Percentiles rank a stretch among this genome's conserved stretches.
These are phyloP conservation scores for Yarrowia sp. DNA, from an alignment of 805 yeast species.

Conservation along the genomic window DNA sequence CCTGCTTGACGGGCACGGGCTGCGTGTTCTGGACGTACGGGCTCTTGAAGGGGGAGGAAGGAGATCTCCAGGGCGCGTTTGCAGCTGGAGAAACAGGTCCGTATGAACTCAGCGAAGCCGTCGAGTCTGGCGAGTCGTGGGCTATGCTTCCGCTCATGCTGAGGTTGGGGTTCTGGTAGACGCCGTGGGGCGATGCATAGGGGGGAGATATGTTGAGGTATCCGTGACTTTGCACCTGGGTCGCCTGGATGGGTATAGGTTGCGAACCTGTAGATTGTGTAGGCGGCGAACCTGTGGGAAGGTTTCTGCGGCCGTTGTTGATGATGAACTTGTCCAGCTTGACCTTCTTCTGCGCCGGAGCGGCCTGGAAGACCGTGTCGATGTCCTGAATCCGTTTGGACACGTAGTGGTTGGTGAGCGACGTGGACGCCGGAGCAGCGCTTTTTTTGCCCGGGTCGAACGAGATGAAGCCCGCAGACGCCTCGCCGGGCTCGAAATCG, in stretches of 20 bases:
- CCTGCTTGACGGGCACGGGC: background rate
- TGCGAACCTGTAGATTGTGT: background rate
- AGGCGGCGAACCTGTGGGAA: background rate
- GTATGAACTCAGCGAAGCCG: background rate
- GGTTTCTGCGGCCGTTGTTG: background rate
- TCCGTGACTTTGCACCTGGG: too few species aligned
- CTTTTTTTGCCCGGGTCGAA: too few species aligned
- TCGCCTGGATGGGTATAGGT: background rate
- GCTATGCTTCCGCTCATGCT: background rate
- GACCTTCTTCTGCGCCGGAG: conserved; percentile 32
- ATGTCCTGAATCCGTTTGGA: conserved; percentile 23
- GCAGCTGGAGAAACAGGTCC: conserved; percentile 8
- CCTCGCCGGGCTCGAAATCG: too few species aligned
- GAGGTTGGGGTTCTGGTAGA: conserved; percentile 9
- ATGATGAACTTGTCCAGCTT: conserved; percentile 28
- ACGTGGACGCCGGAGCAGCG: background rate
- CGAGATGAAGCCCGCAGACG: too few species aligned
- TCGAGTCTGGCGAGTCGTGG: background rate
- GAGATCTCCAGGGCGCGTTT: conserved; percentile 5
- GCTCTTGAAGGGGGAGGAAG: background rate
- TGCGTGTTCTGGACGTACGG: background rate
- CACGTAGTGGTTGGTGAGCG: conserved; percentile 26
- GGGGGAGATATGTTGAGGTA: too few species aligned
- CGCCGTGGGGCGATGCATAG: background rate
- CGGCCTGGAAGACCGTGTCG: conserved; percentile 28